Evolutionary conservation across 2,329 filamentous ascomycete genomes (phyloP).

Genomic region (Hypoxylon sp.): DNA sequence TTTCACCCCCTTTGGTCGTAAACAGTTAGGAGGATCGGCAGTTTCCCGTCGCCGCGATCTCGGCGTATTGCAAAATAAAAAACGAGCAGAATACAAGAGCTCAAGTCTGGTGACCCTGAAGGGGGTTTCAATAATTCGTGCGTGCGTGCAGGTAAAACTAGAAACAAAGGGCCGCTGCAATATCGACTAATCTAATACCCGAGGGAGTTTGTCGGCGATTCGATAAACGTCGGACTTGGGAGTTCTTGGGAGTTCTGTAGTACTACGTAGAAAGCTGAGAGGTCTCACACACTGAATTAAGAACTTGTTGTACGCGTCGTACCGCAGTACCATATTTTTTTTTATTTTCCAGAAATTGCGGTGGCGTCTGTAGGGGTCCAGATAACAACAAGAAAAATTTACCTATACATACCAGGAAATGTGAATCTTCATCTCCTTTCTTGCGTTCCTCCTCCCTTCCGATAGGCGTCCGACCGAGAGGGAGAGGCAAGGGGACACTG

Average conservation of each 20-base stretch:
- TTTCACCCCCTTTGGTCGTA: conserved; percentile 22
- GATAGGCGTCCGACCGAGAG: conserved; percentile 36
- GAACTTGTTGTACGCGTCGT: conserved; percentile 18
- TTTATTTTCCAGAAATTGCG: conserved; percentile 26
- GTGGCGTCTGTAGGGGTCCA: conserved; percentile 39
- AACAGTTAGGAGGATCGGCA: conserved; percentile 24
- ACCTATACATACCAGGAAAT: conserved; percentile 21
- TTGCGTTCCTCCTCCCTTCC: conserved; percentile 25
- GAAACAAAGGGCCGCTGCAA: conserved; percentile 22
- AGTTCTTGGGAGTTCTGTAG: conserved; percentile 31
- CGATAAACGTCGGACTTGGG: conserved; percentile 21
- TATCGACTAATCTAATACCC: conserved; percentile 27
- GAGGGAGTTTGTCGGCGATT: conserved; percentile 21
- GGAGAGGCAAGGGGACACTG: conserved; percentile 30
- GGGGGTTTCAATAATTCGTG: conserved; percentile 38
- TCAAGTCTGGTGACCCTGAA: conserved; percentile 19
- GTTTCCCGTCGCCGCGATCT: conserved; percentile 29
- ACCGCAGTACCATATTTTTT: conserved; percentile 22
- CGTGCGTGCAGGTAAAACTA: conserved; percentile 27
- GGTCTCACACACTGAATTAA: conserved; percentile 24
- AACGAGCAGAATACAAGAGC: not conserved
- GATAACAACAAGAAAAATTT: conserved; percentile 21
- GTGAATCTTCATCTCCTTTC: conserved; percentile 14
- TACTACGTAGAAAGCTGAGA: conserved; percentile 36
- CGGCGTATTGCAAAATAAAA: conserved; percentile 24